A percentile compares a stretch with the other conserved stretches of the same genome.
These are phyloP conservation scores for Blastobotrys niveus DNA, from an alignment of 1,139 yeast species.

Conservation along the genomic window DNA sequence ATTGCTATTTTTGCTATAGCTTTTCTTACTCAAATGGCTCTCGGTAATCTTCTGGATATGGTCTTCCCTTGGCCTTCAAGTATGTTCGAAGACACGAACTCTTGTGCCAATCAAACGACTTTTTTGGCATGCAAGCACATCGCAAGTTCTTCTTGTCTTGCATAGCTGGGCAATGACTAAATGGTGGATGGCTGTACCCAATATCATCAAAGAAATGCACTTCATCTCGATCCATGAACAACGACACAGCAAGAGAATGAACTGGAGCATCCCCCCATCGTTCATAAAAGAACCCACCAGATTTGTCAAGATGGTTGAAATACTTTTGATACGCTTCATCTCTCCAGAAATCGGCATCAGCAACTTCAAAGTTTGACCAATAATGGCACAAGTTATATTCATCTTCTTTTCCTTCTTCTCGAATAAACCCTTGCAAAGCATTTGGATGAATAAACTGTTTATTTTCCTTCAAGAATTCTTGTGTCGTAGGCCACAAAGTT, in stretches of 20 bases:
- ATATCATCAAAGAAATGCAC: slow-evolving; percentile 76
- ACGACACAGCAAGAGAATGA: slow-evolving; percentile 75
- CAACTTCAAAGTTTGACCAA: slow-evolving; percentile 92
- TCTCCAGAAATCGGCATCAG: slow-evolving; percentile 71
- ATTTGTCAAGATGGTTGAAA: slow-evolving; percentile 62
- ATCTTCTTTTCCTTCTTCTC: slow-evolving; percentile 45
- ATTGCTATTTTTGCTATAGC: background rate
- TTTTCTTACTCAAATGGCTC: slow-evolving; percentile 7
- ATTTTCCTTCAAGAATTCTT: slow-evolving; percentile 41
- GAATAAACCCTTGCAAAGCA: slow-evolving; percentile 67
- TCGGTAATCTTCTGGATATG: slow-evolving; percentile 14
- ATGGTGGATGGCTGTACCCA: slow-evolving; percentile 74
- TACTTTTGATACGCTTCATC: slow-evolving; percentile 57
- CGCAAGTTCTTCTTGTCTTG: slow-evolving; percentile 20
- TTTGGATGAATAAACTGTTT: slow-evolving; percentile 51
- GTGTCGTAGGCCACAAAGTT: slow-evolving; percentile 53
- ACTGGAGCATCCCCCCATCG: slow-evolving; percentile 97
- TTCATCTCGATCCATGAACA: slow-evolving; percentile 59
- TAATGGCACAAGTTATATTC: slow-evolving; percentile 76
- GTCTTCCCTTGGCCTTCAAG: slow-evolving; percentile 19
- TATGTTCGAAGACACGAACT: slow-evolving; percentile 26
- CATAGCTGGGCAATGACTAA: slow-evolving; percentile 61
- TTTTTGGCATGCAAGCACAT: slow-evolving; percentile 23
- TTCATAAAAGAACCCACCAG: slow-evolving; percentile 89
- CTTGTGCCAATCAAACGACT: slow-evolving; percentile 26